Percentiles rank a stretch among this genome's conserved stretches.
Evolutionary conservation across 2,329 filamentous ascomycete genomes (phyloP).

Genomic region (Alternaria brassicae): DNA sequence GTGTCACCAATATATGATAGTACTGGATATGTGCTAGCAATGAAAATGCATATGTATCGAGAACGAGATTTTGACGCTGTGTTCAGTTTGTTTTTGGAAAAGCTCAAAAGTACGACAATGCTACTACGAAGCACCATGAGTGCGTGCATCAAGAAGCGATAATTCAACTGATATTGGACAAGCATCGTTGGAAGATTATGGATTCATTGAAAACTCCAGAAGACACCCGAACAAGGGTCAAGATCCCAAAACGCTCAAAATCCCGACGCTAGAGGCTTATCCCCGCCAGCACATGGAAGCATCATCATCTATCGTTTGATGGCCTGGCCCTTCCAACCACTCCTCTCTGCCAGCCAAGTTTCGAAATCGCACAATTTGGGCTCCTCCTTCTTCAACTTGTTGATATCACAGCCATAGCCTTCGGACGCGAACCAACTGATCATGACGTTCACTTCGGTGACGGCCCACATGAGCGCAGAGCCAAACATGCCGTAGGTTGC

Average conservation of each 20-base stretch:
- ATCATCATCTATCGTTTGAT: slow-evolving; percentile 17
- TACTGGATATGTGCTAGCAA: rapidly evolving
- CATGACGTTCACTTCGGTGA: slow-evolving; percentile 57
- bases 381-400: slow-evolving; percentile 52
- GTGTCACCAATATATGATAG: not conserved
- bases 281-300: not conserved
- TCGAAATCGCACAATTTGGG: slow-evolving; percentile 57
- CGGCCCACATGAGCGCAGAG: slow-evolving; percentile 49
- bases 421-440: slow-evolving; percentile 60
- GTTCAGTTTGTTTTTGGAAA: not conserved
- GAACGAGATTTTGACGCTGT: not conserved
- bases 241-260: not conserved
- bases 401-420: slow-evolving; percentile 58
- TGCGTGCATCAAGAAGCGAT: not conserved
- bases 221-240: not conserved
- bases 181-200: not conserved
- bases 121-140: not conserved
- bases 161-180: not conserved
- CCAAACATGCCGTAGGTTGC: slow-evolving; percentile 54
- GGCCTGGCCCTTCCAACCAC: slow-evolving; percentile 47
- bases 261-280: slow-evolving; percentile 4
- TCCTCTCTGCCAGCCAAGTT: slow-evolving; percentile 58
- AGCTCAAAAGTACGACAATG: not conserved
- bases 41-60: not conserved
- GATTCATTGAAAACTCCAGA: not conserved